These are phyloP conservation scores for Dactylellina sp. DNA, from an alignment of 2,329 filamentous ascomycete species.

Conservation along the genomic window DNA sequence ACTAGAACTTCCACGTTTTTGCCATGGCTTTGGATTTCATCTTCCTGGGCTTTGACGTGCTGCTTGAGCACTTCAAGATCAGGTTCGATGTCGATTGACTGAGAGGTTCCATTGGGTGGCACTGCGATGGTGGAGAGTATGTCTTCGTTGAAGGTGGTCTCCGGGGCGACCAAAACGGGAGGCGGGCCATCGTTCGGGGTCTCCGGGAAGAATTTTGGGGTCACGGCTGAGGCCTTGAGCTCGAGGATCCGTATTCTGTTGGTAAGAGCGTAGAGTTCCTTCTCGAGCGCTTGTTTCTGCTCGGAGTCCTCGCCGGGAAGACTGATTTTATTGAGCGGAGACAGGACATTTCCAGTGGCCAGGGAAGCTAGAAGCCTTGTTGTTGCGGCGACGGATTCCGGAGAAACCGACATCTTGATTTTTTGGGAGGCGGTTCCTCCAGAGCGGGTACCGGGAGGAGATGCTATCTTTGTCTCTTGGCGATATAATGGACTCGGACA, in stretches of 20 bases:
- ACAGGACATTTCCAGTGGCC: conserved; percentile 64
- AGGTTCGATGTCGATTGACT: conserved; percentile 49
- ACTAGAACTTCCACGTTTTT: conserved; percentile 95
- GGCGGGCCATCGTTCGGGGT: conserved; percentile 77
- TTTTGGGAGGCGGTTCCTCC: conserved; percentile 48
- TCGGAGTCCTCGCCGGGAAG: conserved; percentile 81
- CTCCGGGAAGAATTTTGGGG: conserved; percentile 75
- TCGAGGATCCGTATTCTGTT: conserved; percentile 85
- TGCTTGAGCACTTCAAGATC: conserved; percentile 60
- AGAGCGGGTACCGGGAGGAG: conserved; percentile 34
- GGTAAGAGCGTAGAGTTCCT: conserved; percentile 82
- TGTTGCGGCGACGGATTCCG: conserved; percentile 67
- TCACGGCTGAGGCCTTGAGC: conserved; percentile 71
- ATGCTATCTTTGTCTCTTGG: not conserved
- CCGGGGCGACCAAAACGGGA: conserved; percentile 22
- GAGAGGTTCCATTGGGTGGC: conserved; percentile 26
- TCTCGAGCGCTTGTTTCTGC: conserved; percentile 82
- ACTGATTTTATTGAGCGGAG: conserved; percentile 68
- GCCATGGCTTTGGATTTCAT: conserved; percentile 63
- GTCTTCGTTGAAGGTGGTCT: conserved; percentile 33
- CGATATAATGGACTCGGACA: not conserved
- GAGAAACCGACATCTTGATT: conserved; percentile 66
- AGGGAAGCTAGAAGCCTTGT: conserved; percentile 66
- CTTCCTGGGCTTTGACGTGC: conserved; percentile 60
- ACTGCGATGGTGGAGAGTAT: conserved; percentile 29